Evolutionary conservation across 371 early-diverging fungal species (phyloP).

Genomic region (Mucor piriformis): DNA sequence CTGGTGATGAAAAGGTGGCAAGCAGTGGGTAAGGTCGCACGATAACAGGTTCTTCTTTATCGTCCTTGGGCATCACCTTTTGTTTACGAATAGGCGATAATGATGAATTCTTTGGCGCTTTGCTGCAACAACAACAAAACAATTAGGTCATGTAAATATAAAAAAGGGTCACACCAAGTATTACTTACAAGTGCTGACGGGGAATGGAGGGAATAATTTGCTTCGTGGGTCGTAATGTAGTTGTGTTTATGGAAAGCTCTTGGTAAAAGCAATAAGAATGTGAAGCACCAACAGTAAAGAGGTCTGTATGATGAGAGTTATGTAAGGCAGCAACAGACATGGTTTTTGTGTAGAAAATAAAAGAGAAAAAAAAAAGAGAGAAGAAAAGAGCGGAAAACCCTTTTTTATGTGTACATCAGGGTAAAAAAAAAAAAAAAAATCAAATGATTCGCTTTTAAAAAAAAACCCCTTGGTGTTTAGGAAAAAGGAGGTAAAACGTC

Average conservation of each 20-base stretch:
- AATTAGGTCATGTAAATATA: background rate
- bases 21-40: slow-evolving; percentile 29
- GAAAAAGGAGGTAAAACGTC: background rate
- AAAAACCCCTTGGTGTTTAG: background rate
- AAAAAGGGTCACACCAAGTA: background rate
- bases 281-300: slow-evolving; percentile 20
- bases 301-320: background rate
- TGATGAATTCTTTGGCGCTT: slow-evolving; percentile 28
- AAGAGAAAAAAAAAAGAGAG: background rate
- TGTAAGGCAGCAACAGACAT: slow-evolving; percentile 13
- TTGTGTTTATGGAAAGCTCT: slow-evolving; percentile 16
- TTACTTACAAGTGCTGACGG: slow-evolving; percentile 27
- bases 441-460: background rate
- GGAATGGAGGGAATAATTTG: slow-evolving; percentile 35
- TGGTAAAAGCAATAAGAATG: slow-evolving; percentile 34
- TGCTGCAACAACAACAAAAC: no score
- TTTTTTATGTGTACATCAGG: background rate
- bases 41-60: background rate
- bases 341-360: no score
- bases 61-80: slow-evolving; percentile 22
- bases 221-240: slow-evolving; percentile 11
- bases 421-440: no score
- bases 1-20: slow-evolving; percentile 28
- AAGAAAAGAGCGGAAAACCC: background rate
- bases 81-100: slow-evolving; percentile 30